These are phyloP conservation scores for Ganoderma leucocontextum DNA, from an alignment of 1,284 basidiomycete species.

Conservation along the genomic window DNA sequence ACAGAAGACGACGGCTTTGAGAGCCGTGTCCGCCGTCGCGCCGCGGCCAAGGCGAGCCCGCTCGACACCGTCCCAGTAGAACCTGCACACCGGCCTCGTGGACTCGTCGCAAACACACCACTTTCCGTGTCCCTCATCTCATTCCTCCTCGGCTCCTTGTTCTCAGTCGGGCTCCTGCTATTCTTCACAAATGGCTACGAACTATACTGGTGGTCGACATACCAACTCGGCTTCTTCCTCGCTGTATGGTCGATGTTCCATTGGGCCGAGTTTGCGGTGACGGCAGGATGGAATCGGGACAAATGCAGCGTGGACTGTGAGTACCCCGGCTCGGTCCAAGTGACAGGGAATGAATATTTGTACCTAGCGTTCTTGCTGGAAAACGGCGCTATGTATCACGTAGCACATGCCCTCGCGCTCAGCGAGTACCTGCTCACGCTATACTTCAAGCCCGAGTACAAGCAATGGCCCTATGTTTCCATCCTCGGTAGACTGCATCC, in stretches of 20 bases:
- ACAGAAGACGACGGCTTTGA: constrained; percentile 50
- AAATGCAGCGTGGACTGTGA: constrained; percentile 94
- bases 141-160: constrained; percentile 74
- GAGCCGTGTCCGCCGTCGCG: constrained; percentile 54
- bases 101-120: constrained; percentile 85
- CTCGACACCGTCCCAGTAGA: constrained; percentile 62
- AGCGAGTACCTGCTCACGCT: constrained; percentile 82
- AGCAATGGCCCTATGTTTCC: constrained; percentile 63
- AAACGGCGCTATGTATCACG: constrained; percentile 88
- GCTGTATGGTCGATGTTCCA: constrained; percentile 89
- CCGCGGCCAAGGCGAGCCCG: constrained; percentile 47
- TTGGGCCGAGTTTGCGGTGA: constrained; percentile 94
- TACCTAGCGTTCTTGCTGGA: constrained; percentile 89
- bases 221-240: constrained; percentile 84
- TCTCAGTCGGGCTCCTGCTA: constrained; percentile 60
- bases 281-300: constrained; percentile 93
- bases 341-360: background rate
- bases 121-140: constrained; percentile 77
- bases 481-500: constrained; percentile 54
- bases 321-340: constrained; percentile 41
- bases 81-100: constrained; percentile 50
- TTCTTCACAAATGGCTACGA: constrained; percentile 56
- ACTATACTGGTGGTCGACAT: constrained; percentile 70
- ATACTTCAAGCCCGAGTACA: constrained; percentile 70
- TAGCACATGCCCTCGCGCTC: constrained; percentile 84